A percentile compares a stretch with the other conserved stretches of the same genome.
phyloP scores from a whole-genome alignment of 148 eudicot genomes.

The Hydrangea macrophylla region DNA sequence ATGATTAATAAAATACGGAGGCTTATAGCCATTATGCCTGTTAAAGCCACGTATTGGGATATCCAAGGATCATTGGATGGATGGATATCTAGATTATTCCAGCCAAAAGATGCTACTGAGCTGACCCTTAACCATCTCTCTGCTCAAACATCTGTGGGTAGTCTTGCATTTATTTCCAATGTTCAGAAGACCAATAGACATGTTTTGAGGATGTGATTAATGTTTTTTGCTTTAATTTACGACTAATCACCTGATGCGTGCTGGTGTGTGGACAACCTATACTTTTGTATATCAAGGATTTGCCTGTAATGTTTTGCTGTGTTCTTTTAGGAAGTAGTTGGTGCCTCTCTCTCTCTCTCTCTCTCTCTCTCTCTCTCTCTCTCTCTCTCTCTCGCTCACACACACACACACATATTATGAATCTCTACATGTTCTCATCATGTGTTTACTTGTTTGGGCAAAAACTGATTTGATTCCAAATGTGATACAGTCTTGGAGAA shows the following conservation, averaged over 20 bases:
- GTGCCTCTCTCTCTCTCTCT: neutral
- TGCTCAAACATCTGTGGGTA: neutral
- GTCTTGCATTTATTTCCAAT: neutral
- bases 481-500: slow-evolving; percentile 11
- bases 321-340: neutral
- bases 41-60: neutral
- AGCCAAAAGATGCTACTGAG: neutral
- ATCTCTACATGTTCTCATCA: neutral
- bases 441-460: neutral
- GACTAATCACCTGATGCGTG: neutral
- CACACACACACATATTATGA: too few relatives aligned
- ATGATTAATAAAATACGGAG: neutral
- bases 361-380: neutral
- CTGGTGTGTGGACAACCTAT: neutral
- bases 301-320: too few relatives aligned
- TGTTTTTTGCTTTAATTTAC: neutral
- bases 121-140: neutral
- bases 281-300: neutral
- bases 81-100: neutral
- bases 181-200: neutral
- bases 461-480: neutral
- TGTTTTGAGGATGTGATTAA: neutral
- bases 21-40: neutral
- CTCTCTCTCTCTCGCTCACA: neutral
- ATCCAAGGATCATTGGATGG: neutral